Base-by-base conservation (phyloP, 139 green algal species). In the Chlorella sp. region DNA sequence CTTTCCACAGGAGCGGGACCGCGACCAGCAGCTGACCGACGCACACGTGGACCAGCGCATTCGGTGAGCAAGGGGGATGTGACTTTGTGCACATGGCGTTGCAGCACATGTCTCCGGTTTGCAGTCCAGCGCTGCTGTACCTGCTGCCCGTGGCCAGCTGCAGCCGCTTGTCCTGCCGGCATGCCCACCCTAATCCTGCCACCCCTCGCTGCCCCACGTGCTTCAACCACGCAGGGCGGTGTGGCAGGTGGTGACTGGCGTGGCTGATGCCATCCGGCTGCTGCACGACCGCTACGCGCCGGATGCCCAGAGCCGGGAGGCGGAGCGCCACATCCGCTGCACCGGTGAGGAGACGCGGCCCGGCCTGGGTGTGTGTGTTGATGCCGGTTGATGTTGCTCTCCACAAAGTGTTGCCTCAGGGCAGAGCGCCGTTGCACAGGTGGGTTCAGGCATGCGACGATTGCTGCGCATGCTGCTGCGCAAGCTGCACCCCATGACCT, bases 261-360 rank as follows among this genome's bases (percentile, higher is more conserved):
- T 90, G 73, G 85, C 87, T 41, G 85, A 91, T 36, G 85, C 88
- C 43, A 90, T 91, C 62, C 77, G 69, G 38, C 43, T 73, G 40
- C 80, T 88, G n/a, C 80, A 81, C 44, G 77, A 77, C 51, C 64
- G 85, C 14, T 84, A 85, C 40, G 75, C 68, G 14, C 41, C 65
- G 8, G 78, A 83, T 26, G 77, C 87, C 3, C 77, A 62, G 41
- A 41, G 32, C n/a, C 67, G 17, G 16, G 87, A 90, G 76, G 43
- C 78, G 8, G 54, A 67, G n/a, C 40, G 65, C 2, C 84, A 88
- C 76, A 41, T 60, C 7, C 72, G 84, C 76, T 88, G 84, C 84
- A 86, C 64, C 1, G 60, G 83, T 84, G 41, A 20, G 70, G 40
- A 6, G 32, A 17, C 32, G 20, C 28, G 28, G 62, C 28, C 28